These are phyloP conservation scores for Chlamydomonas schloesseri DNA, from an alignment of 139 green algal species.

Conservation along the genomic window DNA sequence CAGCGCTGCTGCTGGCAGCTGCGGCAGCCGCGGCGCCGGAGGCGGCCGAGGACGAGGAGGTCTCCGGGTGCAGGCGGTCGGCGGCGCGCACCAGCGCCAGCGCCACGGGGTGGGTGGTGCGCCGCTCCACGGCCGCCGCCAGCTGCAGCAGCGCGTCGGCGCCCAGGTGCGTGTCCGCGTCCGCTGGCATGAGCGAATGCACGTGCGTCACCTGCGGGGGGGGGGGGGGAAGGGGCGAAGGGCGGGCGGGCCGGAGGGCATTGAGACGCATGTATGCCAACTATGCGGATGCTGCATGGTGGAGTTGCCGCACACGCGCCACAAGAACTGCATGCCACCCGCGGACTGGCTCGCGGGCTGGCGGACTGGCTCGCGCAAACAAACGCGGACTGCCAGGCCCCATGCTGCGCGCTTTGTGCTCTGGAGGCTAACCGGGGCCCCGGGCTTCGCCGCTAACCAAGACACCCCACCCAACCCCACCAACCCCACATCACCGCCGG, in stretches of 20 bases:
- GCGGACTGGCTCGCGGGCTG: too few relatives aligned
- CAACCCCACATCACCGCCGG: too few relatives aligned
- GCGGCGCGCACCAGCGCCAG: constrained; percentile 48
- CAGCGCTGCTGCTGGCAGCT: background rate
- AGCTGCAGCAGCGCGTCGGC: constrained; percentile 70
- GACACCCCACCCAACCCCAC: too few relatives aligned
- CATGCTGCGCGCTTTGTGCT: too few relatives aligned
- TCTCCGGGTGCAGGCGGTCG: constrained; percentile 3
- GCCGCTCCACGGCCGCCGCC: constrained; percentile 80
- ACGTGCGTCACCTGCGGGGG: constrained; percentile 32
- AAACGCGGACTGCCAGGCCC: too few relatives aligned
- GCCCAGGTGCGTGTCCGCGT: background rate
- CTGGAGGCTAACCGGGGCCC: too few relatives aligned
- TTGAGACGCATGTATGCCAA: too few relatives aligned
- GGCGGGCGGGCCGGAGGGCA: background rate
- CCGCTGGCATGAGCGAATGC: constrained; percentile 11
- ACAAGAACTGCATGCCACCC: too few relatives aligned
- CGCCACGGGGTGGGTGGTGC: constrained; percentile 84
- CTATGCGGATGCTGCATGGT: too few relatives aligned
- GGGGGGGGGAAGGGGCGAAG: background rate
- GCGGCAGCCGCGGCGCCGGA: background rate
- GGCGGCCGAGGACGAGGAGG: background rate
- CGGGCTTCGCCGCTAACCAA: too few relatives aligned
- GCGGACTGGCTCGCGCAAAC: too few relatives aligned
- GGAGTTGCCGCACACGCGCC: too few relatives aligned